phyloP scores from a whole-genome alignment of 805 yeast genomes.

The Zygotorulaspora sp. region DNA sequence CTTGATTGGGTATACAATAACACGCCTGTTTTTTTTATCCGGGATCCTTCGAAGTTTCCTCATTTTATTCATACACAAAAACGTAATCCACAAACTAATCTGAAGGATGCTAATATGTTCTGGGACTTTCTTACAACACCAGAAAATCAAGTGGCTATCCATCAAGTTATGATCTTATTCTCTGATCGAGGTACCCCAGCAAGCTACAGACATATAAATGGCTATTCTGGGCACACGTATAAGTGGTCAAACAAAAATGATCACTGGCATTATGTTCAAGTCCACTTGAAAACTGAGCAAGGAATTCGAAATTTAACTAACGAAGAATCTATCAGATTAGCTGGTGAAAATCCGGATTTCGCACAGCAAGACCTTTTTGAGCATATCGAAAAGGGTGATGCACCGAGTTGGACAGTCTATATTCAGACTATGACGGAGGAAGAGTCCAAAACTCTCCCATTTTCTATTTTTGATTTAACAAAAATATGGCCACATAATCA shows the following conservation, averaged over 20 bases:
- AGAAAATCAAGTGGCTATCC: constrained; percentile 65
- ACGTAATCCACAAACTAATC: constrained; percentile 65
- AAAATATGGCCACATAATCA: constrained; percentile 88
- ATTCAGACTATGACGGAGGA: constrained; percentile 82
- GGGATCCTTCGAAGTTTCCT: constrained; percentile 63
- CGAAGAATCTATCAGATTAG: constrained; percentile 63
- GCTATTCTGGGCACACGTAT: constrained; percentile 63
- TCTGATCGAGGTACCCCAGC: constrained; percentile 63
- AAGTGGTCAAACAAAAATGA: constrained; percentile 55
- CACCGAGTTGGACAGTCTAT: constrained; percentile 81
- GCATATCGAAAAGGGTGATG: constrained; percentile 69
- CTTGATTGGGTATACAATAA: constrained; percentile 71
- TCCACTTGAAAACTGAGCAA: constrained; percentile 50
- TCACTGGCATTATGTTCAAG: constrained; percentile 52
- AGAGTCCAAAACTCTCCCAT: constrained; percentile 68
- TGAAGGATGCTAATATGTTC: constrained; percentile 75
- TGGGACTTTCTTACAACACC: constrained; percentile 71
- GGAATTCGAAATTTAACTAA: constrained; percentile 49
- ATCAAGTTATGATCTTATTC: constrained; percentile 59
- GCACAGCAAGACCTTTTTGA: constrained; percentile 77
- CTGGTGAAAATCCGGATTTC: constrained; percentile 78
- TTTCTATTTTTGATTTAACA: constrained; percentile 84
- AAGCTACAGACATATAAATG: constrained; percentile 53
- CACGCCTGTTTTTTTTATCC: constrained; percentile 62
- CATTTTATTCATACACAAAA: constrained; percentile 65